Percentiles rank a stretch among this genome's conserved stretches.
These are phyloP conservation scores for Phallus indusiatus DNA, from an alignment of 768 basidiomycete species.

Conservation along the genomic window DNA sequence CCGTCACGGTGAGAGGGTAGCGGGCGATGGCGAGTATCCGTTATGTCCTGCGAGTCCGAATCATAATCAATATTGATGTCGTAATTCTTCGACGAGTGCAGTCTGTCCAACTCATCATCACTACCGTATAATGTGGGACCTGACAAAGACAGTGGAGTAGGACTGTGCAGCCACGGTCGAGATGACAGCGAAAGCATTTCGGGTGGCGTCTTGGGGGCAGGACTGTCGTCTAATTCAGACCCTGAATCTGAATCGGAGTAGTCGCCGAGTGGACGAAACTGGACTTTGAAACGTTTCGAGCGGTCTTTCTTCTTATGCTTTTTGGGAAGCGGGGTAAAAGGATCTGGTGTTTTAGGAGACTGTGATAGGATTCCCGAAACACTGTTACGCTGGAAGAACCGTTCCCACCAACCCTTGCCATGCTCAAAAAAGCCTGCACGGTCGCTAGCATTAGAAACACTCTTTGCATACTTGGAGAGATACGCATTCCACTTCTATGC, in stretches of 20 bases:
- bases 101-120: slow-evolving; percentile 13
- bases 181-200: not conserved
- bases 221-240: slow-evolving; percentile 3
- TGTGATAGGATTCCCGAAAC: slow-evolving; percentile 11
- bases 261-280: slow-evolving; percentile 10
- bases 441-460: slow-evolving; percentile 35
- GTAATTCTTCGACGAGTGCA: not conserved
- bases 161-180: slow-evolving; percentile 1
- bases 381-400: slow-evolving; percentile 25
- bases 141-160: slow-evolving; percentile 3
- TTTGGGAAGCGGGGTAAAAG: not conserved
- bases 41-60: slow-evolving; percentile 32
- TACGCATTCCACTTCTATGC: slow-evolving; percentile 60
- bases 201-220: slow-evolving; percentile 3
- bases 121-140: slow-evolving; percentile 8
- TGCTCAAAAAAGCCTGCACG: slow-evolving; percentile 54
- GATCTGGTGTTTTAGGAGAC: slow-evolving; percentile 21
- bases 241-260: slow-evolving; percentile 9
- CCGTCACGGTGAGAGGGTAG: slow-evolving; percentile 12
- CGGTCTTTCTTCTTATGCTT: not conserved
- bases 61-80: slow-evolving; percentile 29
- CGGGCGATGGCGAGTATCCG: not conserved
- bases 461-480: slow-evolving; percentile 46
- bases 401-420: slow-evolving; percentile 43
- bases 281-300: slow-evolving; percentile 2